Evolutionary conservation across 139 green algal genomes (phyloP).

Genomic region (Asterochloris sp.): DNA sequence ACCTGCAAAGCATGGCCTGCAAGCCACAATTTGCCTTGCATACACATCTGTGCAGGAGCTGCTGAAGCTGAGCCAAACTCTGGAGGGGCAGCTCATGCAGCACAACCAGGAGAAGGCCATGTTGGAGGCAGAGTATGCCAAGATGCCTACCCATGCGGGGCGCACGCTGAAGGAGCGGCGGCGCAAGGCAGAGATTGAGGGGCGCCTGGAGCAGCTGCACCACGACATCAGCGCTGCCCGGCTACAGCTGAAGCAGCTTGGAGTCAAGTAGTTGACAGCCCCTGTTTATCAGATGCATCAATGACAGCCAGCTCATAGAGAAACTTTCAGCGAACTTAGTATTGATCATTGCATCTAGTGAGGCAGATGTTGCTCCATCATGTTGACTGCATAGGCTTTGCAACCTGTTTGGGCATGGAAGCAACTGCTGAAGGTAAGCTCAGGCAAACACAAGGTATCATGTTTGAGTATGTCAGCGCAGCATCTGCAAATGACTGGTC

Average conservation of each 20-base stretch:
- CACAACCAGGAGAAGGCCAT: slow-evolving; percentile 48
- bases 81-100: slow-evolving; percentile 52
- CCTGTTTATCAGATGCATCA: too few relatives aligned
- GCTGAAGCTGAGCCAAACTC: slow-evolving; percentile 33
- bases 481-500: too few relatives aligned
- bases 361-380: too few relatives aligned
- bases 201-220: slow-evolving; percentile 40
- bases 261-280: neutral
- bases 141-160: slow-evolving; percentile 42
- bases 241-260: slow-evolving; percentile 46
- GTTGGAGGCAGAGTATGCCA: slow-evolving; percentile 48
- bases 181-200: slow-evolving; percentile 52
- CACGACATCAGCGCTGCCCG: slow-evolving; percentile 34
- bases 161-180: slow-evolving; percentile 43
- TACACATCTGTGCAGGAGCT: slow-evolving; percentile 27
- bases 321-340: too few relatives aligned
- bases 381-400: too few relatives aligned
- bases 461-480: too few relatives aligned
- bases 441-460: too few relatives aligned
- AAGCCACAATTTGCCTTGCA: neutral
- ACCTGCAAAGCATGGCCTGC: neutral
- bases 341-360: too few relatives aligned
- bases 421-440: too few relatives aligned
- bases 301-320: too few relatives aligned
- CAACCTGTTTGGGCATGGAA: too few relatives aligned